Evolutionary conservation across 169 alveolate species (phyloP).

Genomic region (Plasmodium inui): DNA sequence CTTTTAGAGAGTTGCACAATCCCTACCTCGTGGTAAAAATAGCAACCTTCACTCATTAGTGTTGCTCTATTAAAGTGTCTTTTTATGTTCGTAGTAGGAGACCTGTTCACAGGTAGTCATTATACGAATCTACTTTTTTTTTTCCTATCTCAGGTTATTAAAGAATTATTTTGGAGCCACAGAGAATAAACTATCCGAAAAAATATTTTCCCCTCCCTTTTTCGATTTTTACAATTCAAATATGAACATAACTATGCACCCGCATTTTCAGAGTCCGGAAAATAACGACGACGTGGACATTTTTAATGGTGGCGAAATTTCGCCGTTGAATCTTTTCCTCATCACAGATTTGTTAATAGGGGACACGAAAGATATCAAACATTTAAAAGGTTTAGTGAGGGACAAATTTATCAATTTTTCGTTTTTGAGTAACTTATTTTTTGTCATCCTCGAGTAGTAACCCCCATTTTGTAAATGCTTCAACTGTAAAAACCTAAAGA

Average conservation of each 20-base stretch:
- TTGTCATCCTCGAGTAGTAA: slow-evolving; percentile 28
- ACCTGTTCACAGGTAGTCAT: background rate
- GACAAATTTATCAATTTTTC: slow-evolving; percentile 20
- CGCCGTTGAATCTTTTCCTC: slow-evolving; percentile 25
- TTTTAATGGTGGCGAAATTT: background rate
- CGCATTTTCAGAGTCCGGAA: background rate
- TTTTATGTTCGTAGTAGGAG: background rate
- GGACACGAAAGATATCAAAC: slow-evolving; percentile 9
- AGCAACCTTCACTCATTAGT: background rate
- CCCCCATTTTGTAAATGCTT: background rate
- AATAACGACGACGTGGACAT: background rate
- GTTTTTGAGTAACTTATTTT: slow-evolving; percentile 53
- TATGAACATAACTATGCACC: background rate
- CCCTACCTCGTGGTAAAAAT: slow-evolving; percentile 40
- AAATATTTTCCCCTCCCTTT: slow-evolving; percentile 40
- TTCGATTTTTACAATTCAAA: slow-evolving; percentile 31
- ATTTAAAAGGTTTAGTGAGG: slow-evolving; percentile 26
- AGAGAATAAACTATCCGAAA: slow-evolving; percentile 18
- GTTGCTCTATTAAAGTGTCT: background rate
- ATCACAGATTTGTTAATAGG: slow-evolving; percentile 62
- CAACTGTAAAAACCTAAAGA: background rate
- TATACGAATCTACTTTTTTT: background rate
- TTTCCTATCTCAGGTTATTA: slow-evolving; percentile 32
- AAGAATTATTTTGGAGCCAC: slow-evolving; percentile 36
- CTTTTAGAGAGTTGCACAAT: slow-evolving; percentile 22